Percentiles rank a stretch among this genome's conserved stretches.
phyloP scores from a whole-genome alignment of 2,329 filamentous ascomycete species.

The Xylaria sp. region DNA sequence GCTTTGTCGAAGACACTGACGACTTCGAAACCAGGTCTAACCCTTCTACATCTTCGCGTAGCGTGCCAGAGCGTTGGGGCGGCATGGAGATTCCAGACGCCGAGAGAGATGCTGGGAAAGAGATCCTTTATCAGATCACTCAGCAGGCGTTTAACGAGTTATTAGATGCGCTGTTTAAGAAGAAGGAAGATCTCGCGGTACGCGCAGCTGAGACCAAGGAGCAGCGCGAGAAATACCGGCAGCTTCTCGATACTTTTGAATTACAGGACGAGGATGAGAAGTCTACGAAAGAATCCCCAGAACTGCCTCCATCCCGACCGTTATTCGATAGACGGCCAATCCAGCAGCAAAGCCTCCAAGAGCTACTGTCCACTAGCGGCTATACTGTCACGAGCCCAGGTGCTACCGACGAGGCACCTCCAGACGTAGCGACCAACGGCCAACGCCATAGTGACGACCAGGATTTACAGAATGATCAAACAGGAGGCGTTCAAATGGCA shows the following conservation, averaged over 20 bases:
- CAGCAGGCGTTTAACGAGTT: constrained; percentile 95
- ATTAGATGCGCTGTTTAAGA: constrained; percentile 85
- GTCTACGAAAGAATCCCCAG: constrained; percentile 23
- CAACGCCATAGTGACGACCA: constrained; percentile 7
- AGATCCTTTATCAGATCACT: constrained; percentile 90
- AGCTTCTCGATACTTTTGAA: constrained; percentile 58
- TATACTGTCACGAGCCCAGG: constrained; percentile 53
- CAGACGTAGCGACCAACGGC: constrained; percentile 4
- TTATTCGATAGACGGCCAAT: constrained; percentile 25
- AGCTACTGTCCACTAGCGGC: constrained; percentile 57
- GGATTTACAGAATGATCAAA: neutral
- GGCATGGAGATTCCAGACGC: constrained; percentile 82
- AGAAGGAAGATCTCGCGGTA: constrained; percentile 79
- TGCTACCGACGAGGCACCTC: constrained; percentile 33
- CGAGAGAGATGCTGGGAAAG: constrained; percentile 84
- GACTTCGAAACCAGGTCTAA: constrained; percentile 78
- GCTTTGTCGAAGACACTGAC: constrained; percentile 76
- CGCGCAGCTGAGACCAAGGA: constrained; percentile 71
- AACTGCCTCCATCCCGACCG: constrained; percentile 28
- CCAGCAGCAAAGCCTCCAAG: constrained; percentile 50
- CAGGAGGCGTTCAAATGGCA: neutral
- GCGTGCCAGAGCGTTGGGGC: constrained; percentile 78
- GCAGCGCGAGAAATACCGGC: constrained; percentile 67
- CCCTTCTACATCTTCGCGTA: constrained; percentile 76
- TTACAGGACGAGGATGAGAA: constrained; percentile 48